These are phyloP conservation scores for Themeda triandra DNA, from an alignment of 176 grass and related monocot genomes.

Conservation along the genomic window DNA sequence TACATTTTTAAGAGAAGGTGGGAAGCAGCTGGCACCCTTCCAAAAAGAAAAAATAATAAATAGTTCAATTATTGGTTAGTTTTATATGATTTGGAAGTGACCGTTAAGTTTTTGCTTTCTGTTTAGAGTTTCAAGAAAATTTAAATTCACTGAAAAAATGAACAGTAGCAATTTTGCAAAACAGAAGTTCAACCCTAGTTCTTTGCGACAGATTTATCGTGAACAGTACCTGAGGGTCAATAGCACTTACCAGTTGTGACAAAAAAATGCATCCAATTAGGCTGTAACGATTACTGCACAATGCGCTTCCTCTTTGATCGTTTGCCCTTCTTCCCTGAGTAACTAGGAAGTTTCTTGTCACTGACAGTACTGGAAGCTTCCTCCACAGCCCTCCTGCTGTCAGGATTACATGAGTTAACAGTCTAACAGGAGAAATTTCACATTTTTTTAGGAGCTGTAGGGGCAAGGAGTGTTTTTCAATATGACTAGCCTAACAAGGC, in stretches of 20 bases:
- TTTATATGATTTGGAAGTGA: not conserved
- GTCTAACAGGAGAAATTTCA: not conserved
- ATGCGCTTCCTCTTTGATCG: constrained; percentile 93
- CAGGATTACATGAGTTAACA: constrained; percentile 26
- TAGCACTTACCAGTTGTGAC: constrained; percentile 19
- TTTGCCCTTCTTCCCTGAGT: constrained; percentile 89
- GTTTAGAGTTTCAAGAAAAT: too few relatives aligned
- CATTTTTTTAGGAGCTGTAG: not conserved
- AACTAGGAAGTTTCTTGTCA: constrained; percentile 76
- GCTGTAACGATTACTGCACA: constrained; percentile 40
- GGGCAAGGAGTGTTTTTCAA: not conserved
- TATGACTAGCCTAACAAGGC: not conserved
- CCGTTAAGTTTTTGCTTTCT: not conserved
- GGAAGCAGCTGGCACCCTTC: not conserved
- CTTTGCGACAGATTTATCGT: not conserved
- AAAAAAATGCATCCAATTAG: constrained; percentile 29
- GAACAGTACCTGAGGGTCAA: not conserved
- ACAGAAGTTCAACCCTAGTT: not conserved
- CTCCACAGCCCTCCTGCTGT: constrained; percentile 36
- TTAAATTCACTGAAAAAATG: not conserved
- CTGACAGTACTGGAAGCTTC: constrained; percentile 41
- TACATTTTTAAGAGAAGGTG: not conserved
- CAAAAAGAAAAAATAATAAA: not conserved
- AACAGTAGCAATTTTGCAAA: not conserved
- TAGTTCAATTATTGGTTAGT: not conserved